Percentiles rank a stretch among this genome's conserved stretches.
Evolutionary conservation across 1,139 yeast species (phyloP).

Genomic region (Lodderomyces jiufengensis): DNA sequence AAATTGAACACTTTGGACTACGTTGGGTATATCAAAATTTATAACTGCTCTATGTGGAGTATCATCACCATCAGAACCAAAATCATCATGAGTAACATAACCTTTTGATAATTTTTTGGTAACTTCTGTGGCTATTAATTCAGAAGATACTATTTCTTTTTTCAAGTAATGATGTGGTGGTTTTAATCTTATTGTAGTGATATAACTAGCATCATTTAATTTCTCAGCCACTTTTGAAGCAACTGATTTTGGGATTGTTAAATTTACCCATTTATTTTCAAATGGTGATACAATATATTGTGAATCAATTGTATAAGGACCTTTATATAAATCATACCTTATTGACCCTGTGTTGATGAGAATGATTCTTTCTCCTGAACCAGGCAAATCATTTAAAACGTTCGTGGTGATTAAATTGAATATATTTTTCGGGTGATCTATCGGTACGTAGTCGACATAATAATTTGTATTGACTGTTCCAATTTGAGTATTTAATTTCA

Average conservation of each 20-base stretch:
- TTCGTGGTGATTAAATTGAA: conserved; percentile 56
- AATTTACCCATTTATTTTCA: conserved; percentile 68
- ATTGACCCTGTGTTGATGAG: conserved; percentile 85
- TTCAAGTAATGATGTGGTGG: conserved; percentile 26
- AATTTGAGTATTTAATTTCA: conserved; percentile 52
- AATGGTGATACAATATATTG: conserved; percentile 87
- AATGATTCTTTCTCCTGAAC: conserved; percentile 49
- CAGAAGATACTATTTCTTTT: conserved; percentile 1
- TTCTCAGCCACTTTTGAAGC: conserved; percentile 47
- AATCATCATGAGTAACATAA: conserved; percentile 77
- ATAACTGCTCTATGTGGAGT: conserved; percentile 67
- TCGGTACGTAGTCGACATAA: conserved; percentile 67
- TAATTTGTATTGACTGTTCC: conserved; percentile 68
- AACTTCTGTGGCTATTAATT: not conserved
- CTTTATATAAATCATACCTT: conserved; percentile 83
- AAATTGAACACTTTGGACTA: conserved; percentile 49
- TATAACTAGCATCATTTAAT: conserved; percentile 50
- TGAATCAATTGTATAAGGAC: conserved; percentile 77
- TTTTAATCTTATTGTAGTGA: conserved; percentile 23
- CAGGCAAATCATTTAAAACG: conserved; percentile 55
- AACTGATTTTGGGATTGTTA: conserved; percentile 48
- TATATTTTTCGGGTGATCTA: conserved; percentile 56
- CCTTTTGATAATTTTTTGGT: conserved; percentile 47
- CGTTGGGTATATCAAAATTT: conserved; percentile 68
- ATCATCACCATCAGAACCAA: conserved; percentile 85